Percentiles rank a stretch among this genome's conserved stretches.
Evolutionary conservation across 306 rosid genomes (phyloP).

Genomic region (Rosa multiflora): DNA sequence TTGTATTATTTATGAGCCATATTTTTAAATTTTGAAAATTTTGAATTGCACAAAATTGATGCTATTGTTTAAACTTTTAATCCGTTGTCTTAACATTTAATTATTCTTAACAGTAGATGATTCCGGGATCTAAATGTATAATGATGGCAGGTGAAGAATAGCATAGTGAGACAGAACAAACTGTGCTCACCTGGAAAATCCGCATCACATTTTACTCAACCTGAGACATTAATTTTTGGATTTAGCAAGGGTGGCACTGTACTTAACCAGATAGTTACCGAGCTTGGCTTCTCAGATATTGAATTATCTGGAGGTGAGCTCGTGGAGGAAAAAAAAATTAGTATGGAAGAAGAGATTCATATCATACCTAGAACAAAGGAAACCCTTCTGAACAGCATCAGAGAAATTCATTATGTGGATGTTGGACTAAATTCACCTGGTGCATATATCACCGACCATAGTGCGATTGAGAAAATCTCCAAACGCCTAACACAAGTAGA

Average conservation of each 20-base stretch:
- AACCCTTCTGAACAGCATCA: conserved; percentile 54
- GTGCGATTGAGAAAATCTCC: conserved; percentile 53
- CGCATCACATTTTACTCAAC: conserved; percentile 23
- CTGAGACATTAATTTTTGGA: conserved; percentile 67
- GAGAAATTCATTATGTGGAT: conserved; percentile 78
- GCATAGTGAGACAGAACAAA: conserved; percentile 30
- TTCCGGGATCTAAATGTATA: conserved; percentile 14
- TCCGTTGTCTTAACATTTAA: not conserved
- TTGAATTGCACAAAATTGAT: not conserved
- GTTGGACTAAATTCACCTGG: conserved; percentile 78
- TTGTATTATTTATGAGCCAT: not conserved
- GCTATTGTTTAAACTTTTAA: not conserved
- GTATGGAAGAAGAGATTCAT: conserved; percentile 22
- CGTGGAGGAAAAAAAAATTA: conserved; percentile 24
- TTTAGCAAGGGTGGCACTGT: conserved; percentile 96
- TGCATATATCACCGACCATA: conserved; percentile 60
- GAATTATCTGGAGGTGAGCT: conserved; percentile 17
- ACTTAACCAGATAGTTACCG: conserved; percentile 75
- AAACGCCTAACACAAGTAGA: conserved; percentile 37
- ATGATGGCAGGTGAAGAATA: conserved; percentile 48
- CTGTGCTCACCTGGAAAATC: conserved; percentile 15
- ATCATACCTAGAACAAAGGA: conserved; percentile 52
- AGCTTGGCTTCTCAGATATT: conserved; percentile 51
- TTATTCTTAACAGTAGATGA: not conserved
- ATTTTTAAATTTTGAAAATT: not conserved